Base-by-base conservation (phyloP, 805 yeast species). In the Zygosaccharomyces bisporus region DNA sequence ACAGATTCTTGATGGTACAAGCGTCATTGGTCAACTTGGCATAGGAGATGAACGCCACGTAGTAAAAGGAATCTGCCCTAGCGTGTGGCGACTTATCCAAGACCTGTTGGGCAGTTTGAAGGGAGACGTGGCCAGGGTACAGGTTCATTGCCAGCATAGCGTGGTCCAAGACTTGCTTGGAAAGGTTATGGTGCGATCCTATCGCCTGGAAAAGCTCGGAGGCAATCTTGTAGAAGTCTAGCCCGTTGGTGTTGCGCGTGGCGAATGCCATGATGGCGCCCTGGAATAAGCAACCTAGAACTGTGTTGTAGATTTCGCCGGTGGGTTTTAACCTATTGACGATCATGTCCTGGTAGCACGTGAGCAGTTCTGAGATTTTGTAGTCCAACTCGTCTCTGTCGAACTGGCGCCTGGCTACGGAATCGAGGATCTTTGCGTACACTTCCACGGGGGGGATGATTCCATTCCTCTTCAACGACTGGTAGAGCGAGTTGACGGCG, bases 331-430 rank as follows among this genome's bases (percentile, higher is more conserved):
- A 47, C 48, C 69, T 71, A 51, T 72, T 70, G 18, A 75, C 57
- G 30, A 84, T 68, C 58, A 83, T 66, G 54, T 82, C 89, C 40
- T 84, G 85, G 57, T 84, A 84, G 27, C 82, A 79, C 16, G 79
- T 81, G 50, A 84, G 65, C 46, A 84, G 60, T 43, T 74, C 77
- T 2, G 86, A 82, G 58, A 84, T 69, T 57, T 75, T 76, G 36
- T 73, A 74, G 58, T 84, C 88, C 5, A 77, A 63, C 19, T 80
- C 69, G 49, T 72, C 75, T 44, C 75, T 76, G 44, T 74, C 72
- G 30, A 77, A 63, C 2, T 68, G 55, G 60, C 93, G 72, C 34
- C 61, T 48, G 10, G 74, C 62, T 8, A 84, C 71, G 0, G 89
- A 80, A 16, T 66, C 60, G 34, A 84, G 63, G 4, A 83, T 79